Base-by-base conservation (phyloP, 2,329 filamentous ascomycete species). In the Phialemoniopsis sp. region DNA sequence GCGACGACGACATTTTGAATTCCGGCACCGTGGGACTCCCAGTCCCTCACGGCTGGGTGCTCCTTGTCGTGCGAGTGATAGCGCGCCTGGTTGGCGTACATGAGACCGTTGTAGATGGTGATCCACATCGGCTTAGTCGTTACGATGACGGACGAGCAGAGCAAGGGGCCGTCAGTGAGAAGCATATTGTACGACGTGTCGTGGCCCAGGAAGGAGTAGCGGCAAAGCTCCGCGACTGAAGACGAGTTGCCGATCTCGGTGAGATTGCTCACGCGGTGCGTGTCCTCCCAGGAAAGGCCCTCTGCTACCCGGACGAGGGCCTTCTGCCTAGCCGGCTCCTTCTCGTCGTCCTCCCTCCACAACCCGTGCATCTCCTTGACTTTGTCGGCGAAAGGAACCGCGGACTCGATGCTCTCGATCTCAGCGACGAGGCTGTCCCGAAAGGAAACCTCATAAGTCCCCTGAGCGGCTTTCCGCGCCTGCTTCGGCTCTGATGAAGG, bases 1-100 rank as follows among this genome's bases (percentile, higher is more conserved):
- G 18, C 34, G 13, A 36, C 19, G 19, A 36, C 34, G 13, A 36
- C 34, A 21, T 36, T 36, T 14, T 36, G 34, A 10, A 14, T n/a
- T 7, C 21, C 21, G 3, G 21, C 34, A 3, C 19, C 18, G 21
- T 10, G 6, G 21, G 21, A 26, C 4, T 28, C 5, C 34, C 34
- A 29, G 13, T n/a, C 13, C 19, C 5, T 10, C 13, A 36, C 34
- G 13, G 21, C 21, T 6, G 34, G 34, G 18, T 28, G 34, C 21
- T 14, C n/a, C 34, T 3, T 26, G 34, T 29, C 34, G 19, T 16
- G 9, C 19, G n/a, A 8, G 21, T 16, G 18, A 8, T 15, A n/a
- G 18, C 13, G 19, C 16, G n/a, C 19, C 21, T 19, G 19, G 34
- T 36, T 28, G 4, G 34, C 34, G 13, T 28, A 26, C 34, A 36